Evolutionary conservation across 257 asterid genomes (phyloP).

Genomic region (Plantago ovata): DNA sequence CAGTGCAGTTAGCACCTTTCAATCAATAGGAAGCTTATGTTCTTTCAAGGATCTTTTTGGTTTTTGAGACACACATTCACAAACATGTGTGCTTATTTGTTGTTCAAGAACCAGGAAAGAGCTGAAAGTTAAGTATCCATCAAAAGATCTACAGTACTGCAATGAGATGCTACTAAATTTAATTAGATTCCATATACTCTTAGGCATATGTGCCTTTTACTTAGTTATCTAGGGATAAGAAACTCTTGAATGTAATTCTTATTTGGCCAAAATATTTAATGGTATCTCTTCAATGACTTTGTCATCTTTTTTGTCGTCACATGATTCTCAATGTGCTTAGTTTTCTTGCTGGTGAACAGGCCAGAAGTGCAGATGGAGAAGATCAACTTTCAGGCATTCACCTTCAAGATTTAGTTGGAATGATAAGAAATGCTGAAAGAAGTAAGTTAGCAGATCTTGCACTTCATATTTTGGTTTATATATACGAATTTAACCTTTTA

Average conservation of each 20-base stretch:
- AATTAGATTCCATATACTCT: background rate
- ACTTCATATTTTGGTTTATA: no score
- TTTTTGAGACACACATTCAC: background rate
- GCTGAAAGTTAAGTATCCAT: constrained; percentile 5
- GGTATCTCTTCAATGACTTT: constrained; percentile 6
- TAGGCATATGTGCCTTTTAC: background rate
- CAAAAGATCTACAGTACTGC: constrained; percentile 3
- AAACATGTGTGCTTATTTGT: background rate
- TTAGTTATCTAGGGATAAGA: constrained; percentile 1
- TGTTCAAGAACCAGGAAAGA: constrained; percentile 10
- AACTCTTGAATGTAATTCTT: constrained; percentile 3
- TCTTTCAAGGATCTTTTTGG: background rate
- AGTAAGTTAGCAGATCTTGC: constrained; percentile 35
- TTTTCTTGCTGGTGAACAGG: constrained; percentile 44
- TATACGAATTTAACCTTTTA: no score
- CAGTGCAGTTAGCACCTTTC: background rate
- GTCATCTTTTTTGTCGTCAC: constrained; percentile 16
- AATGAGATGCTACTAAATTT: background rate
- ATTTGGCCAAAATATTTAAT: constrained; percentile 6
- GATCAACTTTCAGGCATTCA: constrained; percentile 44
- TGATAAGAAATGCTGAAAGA: constrained; percentile 86
- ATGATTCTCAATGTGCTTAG: constrained; percentile 25
- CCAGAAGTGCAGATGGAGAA: constrained; percentile 44
- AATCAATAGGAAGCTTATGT: background rate
- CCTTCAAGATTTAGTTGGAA: constrained; percentile 64